Evolutionary conservation across 441 rosid genomes (phyloP).

Genomic region (Cnidoscolus chayamansa): DNA sequence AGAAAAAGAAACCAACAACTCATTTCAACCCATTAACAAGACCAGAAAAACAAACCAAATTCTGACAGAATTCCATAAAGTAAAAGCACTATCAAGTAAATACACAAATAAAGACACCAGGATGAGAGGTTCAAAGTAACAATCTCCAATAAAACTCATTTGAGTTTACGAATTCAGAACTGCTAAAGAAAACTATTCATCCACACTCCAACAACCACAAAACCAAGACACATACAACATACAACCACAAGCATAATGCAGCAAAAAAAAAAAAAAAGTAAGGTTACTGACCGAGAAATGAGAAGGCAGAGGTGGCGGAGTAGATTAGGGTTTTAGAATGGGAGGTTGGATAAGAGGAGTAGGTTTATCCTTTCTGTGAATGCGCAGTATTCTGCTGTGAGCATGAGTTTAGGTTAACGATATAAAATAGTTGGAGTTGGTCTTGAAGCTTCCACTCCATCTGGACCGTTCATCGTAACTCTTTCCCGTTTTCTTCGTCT

Average conservation of each 20-base stretch:
- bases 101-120: too few species aligned
- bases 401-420: not conserved
- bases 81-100: not conserved
- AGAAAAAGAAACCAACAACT: not conserved
- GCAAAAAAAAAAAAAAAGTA: not conserved
- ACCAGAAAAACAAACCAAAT: not conserved
- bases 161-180: not conserved
- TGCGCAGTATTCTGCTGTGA: not conserved
- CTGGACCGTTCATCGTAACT: slow-evolving; percentile 30
- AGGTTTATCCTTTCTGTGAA: not conserved
- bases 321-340: slow-evolving; percentile 10
- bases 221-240: not conserved
- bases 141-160: not conserved
- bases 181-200: not conserved
- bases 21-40: not conserved
- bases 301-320: not conserved
- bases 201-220: not conserved
- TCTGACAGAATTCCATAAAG: not conserved
- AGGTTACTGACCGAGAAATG: slow-evolving; percentile 1
- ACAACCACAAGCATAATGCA: not conserved
- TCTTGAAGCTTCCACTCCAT: slow-evolving; percentile 44
- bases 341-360: not conserved
- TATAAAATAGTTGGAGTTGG: not conserved
- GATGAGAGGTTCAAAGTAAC: not conserved
- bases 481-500: slow-evolving; percentile 9